These are phyloP conservation scores for Platanthera guangdongensis DNA, from an alignment of 106 monocot species.

Conservation along the genomic window DNA sequence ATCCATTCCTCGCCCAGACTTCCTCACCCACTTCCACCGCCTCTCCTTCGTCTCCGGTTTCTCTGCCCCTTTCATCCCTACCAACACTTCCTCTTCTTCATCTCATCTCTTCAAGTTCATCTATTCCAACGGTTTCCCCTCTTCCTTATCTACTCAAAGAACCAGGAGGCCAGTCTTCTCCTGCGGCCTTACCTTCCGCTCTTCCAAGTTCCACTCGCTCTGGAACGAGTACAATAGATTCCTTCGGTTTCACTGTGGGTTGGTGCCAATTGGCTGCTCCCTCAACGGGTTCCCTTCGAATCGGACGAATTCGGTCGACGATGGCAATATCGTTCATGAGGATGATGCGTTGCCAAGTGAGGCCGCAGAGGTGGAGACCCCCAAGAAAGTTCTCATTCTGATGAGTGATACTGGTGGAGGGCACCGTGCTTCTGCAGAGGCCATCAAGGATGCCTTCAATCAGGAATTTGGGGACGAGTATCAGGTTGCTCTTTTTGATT, in stretches of 20 bases:
- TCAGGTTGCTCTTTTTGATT: constrained; percentile 29
- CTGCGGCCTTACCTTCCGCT: constrained; percentile 3
- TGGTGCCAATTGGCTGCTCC: constrained; percentile 12
- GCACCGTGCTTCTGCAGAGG: constrained; percentile 90
- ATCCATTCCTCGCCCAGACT: constrained; percentile 1
- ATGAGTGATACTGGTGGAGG: constrained; percentile 82
- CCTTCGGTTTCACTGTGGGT: constrained; percentile 21
- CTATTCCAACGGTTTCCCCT: background rate
- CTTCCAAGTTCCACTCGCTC: constrained; percentile 28
- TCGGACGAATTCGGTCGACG: background rate
- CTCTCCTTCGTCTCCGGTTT: background rate
- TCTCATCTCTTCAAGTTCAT: background rate
- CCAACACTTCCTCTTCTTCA: background rate
- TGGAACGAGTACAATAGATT: constrained; percentile 42
- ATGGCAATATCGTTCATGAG: constrained; percentile 14
- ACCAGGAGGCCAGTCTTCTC: background rate
- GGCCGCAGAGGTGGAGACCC: constrained; percentile 10
- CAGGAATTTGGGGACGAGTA: constrained; percentile 86
- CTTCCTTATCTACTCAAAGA: background rate
- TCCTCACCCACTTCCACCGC: constrained; percentile 1
- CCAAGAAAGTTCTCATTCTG: constrained; percentile 73
- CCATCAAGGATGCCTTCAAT: constrained; percentile 77
- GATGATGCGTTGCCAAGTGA: constrained; percentile 17
- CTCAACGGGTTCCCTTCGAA: constrained; percentile 1
- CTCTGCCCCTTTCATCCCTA: constrained; percentile 1